Evolutionary conservation across 2,329 filamentous ascomycete species (phyloP).

Genomic region (Exophiala sp.): DNA sequence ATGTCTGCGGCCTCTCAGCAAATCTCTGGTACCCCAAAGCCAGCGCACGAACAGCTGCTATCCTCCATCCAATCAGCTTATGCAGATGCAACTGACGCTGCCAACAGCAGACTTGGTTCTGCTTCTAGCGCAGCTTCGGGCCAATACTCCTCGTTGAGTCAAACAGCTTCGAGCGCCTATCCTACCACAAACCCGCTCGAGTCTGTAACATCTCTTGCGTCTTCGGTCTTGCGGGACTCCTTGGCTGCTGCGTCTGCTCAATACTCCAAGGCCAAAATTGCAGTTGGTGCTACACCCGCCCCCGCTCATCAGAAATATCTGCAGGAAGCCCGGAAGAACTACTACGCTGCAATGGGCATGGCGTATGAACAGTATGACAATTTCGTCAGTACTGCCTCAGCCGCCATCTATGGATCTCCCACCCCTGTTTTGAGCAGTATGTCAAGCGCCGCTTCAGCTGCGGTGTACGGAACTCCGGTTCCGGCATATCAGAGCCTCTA

Average conservation of each 20-base stretch:
- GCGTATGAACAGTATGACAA: slow-evolving; percentile 76
- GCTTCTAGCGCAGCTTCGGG: slow-evolving; percentile 53
- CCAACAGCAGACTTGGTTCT: slow-evolving; percentile 56
- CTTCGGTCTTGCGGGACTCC: slow-evolving; percentile 67
- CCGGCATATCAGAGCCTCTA: slow-evolving; percentile 45
- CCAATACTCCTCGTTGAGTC: slow-evolving; percentile 33
- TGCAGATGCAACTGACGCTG: slow-evolving; percentile 60
- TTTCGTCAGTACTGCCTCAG: slow-evolving; percentile 69
- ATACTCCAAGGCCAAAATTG: slow-evolving; percentile 65
- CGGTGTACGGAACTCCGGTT: slow-evolving; percentile 50
- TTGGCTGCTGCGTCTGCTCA: slow-evolving; percentile 67
- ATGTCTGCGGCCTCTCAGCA: slow-evolving; percentile 65
- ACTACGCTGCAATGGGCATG: slow-evolving; percentile 73
- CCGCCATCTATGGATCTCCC: slow-evolving; percentile 63
- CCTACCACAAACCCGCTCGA: slow-evolving; percentile 48
- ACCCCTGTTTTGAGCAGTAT: slow-evolving; percentile 51
- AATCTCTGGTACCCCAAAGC: slow-evolving; percentile 65
- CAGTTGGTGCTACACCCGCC: slow-evolving; percentile 62
- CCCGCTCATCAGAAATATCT: slow-evolving; percentile 52
- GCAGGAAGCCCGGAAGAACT: slow-evolving; percentile 62
- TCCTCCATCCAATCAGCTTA: slow-evolving; percentile 67
- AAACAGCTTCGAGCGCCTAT: slow-evolving; percentile 36
- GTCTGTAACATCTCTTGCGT: slow-evolving; percentile 64
- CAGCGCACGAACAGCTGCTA: slow-evolving; percentile 65
- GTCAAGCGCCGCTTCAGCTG: slow-evolving; percentile 51